Percentiles rank a stretch among this genome's conserved stretches.
phyloP scores from a whole-genome alignment of 345 rosid genomes.

The Hibiscus trionum region DNA sequence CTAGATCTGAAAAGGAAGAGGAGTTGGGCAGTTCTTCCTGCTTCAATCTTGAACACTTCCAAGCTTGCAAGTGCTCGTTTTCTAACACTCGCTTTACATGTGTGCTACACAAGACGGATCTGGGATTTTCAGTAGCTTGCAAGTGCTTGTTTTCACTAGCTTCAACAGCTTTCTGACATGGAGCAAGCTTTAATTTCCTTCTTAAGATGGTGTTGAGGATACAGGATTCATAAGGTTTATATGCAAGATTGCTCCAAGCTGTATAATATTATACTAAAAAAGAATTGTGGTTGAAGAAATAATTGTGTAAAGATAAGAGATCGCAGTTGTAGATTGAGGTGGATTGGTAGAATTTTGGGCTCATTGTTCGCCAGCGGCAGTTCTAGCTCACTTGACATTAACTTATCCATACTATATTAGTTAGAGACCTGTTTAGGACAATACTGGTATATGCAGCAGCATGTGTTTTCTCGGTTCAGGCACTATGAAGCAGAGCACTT shows the following conservation, averaged over 20 bases:
- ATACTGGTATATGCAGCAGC: conserved; percentile 5
- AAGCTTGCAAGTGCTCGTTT: conserved; percentile 6
- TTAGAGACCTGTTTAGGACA: conserved; percentile 9
- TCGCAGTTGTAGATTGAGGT: conserved; percentile 6
- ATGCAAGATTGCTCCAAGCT: conserved; percentile 7
- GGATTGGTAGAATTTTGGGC: conserved; percentile 18
- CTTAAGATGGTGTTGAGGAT: conserved; percentile 5
- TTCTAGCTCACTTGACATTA: conserved; percentile 6
- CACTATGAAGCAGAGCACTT: conserved; percentile 1
- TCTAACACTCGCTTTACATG: conserved; percentile 20
- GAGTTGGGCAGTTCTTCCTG: conserved; percentile 11
- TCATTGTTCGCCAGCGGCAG: conserved; percentile 1
- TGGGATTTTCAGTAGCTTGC: conserved; percentile 13
- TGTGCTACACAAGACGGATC: conserved; percentile 19
- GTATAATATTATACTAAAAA: conserved; percentile 14
- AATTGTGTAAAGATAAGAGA: conserved; percentile 19
- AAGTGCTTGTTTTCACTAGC: conserved; percentile 6
- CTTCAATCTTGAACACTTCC: conserved; percentile 7
- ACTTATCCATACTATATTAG: background rate
- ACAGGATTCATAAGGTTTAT: conserved; percentile 9
- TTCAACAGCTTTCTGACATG: conserved; percentile 20
- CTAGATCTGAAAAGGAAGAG: conserved; percentile 3
- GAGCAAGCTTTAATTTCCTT: too few species aligned
- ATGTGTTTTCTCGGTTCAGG: conserved; percentile 6
- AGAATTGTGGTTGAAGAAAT: conserved; percentile 22